Conservation (phyloP, 768 basidiomycete species). For the Cystofilobasidium bisporidii region DNA sequence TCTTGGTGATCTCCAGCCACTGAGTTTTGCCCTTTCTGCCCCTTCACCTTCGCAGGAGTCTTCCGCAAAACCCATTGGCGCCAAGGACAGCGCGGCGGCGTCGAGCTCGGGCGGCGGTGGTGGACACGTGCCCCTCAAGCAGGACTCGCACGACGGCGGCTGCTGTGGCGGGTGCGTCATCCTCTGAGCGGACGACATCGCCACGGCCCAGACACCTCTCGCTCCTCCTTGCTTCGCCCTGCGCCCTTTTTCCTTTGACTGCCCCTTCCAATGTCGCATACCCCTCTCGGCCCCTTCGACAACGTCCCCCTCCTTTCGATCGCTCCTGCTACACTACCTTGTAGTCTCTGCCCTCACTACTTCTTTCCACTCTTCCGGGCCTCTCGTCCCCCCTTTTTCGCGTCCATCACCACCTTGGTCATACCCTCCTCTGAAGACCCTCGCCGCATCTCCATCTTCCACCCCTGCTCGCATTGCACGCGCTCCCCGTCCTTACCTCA, state of each 20-base stretch:
- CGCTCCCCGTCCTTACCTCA: too few species aligned
- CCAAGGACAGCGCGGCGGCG: background rate
- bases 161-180: conserved; percentile 24
- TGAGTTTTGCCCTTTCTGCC: background rate
- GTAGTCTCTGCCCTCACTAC: too few species aligned
- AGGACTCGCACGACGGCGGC: conserved; percentile 22
- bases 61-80: background rate
- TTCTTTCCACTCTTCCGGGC: too few species aligned
- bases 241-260: background rate
- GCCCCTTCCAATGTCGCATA: background rate
- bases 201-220: background rate
- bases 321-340: too few species aligned
- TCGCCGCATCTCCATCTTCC: too few species aligned
- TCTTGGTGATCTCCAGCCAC: too few species aligned
- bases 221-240: background rate
- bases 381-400: too few species aligned
- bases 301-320: background rate
- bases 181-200: background rate
- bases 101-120: conserved; percentile 9
- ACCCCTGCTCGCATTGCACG: too few species aligned
- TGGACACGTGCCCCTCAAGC: conserved; percentile 19
- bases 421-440: too few species aligned
- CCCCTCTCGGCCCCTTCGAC: background rate
- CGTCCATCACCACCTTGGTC: too few species aligned
- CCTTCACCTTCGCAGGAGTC: background rate